A percentile compares a stretch with the other conserved stretches of the same genome.
These are phyloP conservation scores for Acephala macrosclerotiorum DNA, from an alignment of 2,329 filamentous ascomycete genomes.

Conservation along the genomic window DNA sequence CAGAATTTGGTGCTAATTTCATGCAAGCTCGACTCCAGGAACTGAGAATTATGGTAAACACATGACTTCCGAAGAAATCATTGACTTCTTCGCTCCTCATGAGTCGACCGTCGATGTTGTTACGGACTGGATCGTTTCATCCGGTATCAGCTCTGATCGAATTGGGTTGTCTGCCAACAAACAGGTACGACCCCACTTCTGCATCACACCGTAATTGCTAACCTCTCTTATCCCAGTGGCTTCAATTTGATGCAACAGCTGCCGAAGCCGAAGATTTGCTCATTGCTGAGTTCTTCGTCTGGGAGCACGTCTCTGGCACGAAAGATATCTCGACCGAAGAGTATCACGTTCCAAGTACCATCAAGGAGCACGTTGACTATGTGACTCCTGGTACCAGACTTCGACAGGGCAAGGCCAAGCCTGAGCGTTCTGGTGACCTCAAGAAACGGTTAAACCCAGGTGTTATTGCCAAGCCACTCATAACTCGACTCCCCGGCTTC, in stretches of 20 bases:
- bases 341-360: constrained; percentile 57
- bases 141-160: constrained; percentile 43
- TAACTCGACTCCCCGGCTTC: constrained; percentile 35
- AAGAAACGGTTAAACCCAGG: constrained; percentile 16
- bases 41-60: constrained; percentile 48
- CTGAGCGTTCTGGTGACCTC: constrained; percentile 17
- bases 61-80: constrained; percentile 43
- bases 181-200: constrained; percentile 32
- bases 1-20: constrained; percentile 14
- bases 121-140: constrained; percentile 43
- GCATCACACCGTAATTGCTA: neutral
- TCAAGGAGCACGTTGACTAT: constrained; percentile 61
- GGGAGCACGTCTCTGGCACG: constrained; percentile 61
- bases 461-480: constrained; percentile 26
- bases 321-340: constrained; percentile 41
- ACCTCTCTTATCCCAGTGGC: constrained; percentile 37
- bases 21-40: constrained; percentile 45
- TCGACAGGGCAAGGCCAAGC: constrained; percentile 34
- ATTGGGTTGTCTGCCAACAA: constrained; percentile 46
- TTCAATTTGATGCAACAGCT: constrained; percentile 46
- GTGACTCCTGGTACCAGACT: constrained; percentile 63
- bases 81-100: constrained; percentile 47
- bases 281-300: constrained; percentile 61
- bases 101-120: constrained; percentile 42
- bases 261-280: constrained; percentile 46